Evolutionary conservation across 192 early-diverging fungal genomes (phyloP).

Genomic region (Coemansia umbellata): DNA sequence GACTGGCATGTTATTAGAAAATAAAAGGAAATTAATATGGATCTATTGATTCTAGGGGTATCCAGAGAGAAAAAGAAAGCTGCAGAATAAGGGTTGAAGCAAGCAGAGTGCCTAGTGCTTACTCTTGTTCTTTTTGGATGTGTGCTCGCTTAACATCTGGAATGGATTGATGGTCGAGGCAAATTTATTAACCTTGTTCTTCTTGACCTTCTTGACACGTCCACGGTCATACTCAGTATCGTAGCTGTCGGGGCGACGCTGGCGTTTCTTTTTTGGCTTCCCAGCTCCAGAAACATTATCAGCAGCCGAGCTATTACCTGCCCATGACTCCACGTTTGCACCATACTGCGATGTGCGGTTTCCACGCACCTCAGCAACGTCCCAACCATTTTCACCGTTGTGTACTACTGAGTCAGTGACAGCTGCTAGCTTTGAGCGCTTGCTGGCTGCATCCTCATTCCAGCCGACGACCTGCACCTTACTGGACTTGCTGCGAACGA

Average conservation of each 20-base stretch:
- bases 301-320: constrained; percentile 39
- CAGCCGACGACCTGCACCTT: constrained; percentile 23
- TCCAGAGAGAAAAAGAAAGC: too few species aligned
- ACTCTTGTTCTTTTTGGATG: constrained; percentile 11
- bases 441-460: constrained; percentile 51
- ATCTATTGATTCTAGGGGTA: too few species aligned
- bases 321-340: constrained; percentile 52
- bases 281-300: constrained; percentile 15
- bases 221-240: constrained; percentile 74
- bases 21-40: too few species aligned
- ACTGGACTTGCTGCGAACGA: constrained; percentile 22
- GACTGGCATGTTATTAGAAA: too few species aligned
- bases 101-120: too few species aligned
- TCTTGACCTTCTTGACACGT: constrained; percentile 69
- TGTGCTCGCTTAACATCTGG: constrained; percentile 42
- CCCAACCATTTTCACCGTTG: constrained; percentile 33
- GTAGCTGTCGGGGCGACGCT: constrained; percentile 57
- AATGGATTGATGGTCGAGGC: constrained; percentile 40
- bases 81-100: too few species aligned
- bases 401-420: constrained; percentile 24
- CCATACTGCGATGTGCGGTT: constrained; percentile 53
- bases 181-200: constrained; percentile 50
- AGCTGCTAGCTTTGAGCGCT: constrained; percentile 45
- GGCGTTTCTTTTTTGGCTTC: constrained; percentile 44
- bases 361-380: constrained; percentile 18